phyloP scores from a whole-genome alignment of 192 early-diverging fungal species.

The Backusella luteola region DNA sequence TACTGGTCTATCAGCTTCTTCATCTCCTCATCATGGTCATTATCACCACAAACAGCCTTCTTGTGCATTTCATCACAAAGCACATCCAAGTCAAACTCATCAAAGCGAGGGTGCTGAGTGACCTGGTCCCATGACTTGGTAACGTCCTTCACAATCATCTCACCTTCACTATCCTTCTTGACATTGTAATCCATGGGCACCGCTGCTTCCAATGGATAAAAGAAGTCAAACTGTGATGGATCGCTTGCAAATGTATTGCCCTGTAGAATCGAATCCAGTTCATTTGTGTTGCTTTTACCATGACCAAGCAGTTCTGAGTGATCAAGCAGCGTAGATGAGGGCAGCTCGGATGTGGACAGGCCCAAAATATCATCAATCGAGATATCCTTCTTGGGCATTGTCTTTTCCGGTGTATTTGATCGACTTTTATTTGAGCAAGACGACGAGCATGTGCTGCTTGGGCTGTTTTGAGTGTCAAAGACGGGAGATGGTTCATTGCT shows the following conservation, averaged over 20 bases:
- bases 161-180: background rate
- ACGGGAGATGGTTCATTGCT: background rate
- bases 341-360: background rate
- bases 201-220: background rate
- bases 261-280: background rate
- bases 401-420: background rate
- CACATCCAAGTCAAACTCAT: constrained; percentile 53
- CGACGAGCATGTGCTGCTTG: background rate
- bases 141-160: background rate
- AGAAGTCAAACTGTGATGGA: background rate
- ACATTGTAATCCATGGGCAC: background rate
- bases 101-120: constrained; percentile 52
- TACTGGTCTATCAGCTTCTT: background rate
- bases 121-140: constrained; percentile 53
- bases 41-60: constrained; percentile 49
- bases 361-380: background rate
- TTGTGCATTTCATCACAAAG: constrained; percentile 52
- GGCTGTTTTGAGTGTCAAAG: background rate
- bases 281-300: background rate
- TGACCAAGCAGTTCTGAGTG: background rate
- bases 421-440: background rate
- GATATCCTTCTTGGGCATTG: background rate
- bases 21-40: background rate
- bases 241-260: background rate
- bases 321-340: background rate